These are phyloP conservation scores for Tolypocladium tundrense DNA, from an alignment of 2,329 filamentous ascomycete genomes.

Conservation along the genomic window DNA sequence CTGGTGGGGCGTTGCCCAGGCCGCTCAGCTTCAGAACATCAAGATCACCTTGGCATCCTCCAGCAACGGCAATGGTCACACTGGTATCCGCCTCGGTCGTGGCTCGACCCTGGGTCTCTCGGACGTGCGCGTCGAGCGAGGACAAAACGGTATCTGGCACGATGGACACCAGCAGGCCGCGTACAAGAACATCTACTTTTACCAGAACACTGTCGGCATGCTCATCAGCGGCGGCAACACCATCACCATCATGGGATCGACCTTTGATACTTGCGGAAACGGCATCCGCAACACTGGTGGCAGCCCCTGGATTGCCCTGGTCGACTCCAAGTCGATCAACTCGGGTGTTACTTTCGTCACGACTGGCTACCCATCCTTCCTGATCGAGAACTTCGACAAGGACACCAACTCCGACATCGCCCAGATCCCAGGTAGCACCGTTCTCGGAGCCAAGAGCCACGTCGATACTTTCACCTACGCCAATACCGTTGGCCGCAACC, in stretches of 20 bases:
- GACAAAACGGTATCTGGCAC: conserved; percentile 32
- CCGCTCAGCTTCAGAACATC: conserved; percentile 29
- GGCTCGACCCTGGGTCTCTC: conserved; percentile 30
- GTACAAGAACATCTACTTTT: conserved; percentile 33
- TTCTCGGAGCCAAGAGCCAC: conserved; percentile 18
- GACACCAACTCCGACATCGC: conserved; percentile 26
- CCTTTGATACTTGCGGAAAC: conserved; percentile 28
- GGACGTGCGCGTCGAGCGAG: conserved; percentile 29
- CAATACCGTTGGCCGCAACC: conserved; percentile 29
- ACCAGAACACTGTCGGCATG: conserved; percentile 26
- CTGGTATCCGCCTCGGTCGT: conserved; percentile 27
- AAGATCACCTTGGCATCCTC: conserved; percentile 29
- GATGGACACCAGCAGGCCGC: conserved; percentile 32
- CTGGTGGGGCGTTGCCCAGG: conserved; percentile 34
- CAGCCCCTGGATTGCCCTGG: conserved; percentile 27
- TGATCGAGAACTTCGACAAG: conserved; percentile 33
- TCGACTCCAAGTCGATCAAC: conserved; percentile 29
- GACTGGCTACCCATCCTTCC: conserved; percentile 25
- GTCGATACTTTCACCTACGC: conserved; percentile 30
- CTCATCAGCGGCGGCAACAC: conserved; percentile 22
- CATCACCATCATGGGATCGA: conserved; percentile 27
- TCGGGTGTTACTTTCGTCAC: conserved; percentile 29
- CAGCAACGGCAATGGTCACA: conserved; percentile 25
- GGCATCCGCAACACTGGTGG: conserved; percentile 26
- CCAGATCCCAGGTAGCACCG: conserved; percentile 17